Evolutionary conservation across 78 protist species (phyloP).

Genomic region (Dictyostelium brefeldianum): DNA sequence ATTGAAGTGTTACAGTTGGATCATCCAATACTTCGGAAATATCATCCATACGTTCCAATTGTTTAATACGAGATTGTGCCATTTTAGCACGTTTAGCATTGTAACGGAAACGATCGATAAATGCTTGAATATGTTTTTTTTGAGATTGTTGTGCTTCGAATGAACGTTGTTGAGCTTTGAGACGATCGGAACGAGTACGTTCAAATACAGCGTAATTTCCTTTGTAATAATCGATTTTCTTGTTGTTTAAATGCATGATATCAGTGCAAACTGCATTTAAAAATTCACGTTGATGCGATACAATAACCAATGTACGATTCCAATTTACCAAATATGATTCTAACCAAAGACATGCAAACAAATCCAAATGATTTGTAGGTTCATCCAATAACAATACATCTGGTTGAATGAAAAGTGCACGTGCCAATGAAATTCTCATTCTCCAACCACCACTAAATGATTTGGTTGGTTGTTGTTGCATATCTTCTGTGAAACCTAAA

Average conservation of each 20-base stretch:
- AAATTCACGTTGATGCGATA: constrained; percentile 95
- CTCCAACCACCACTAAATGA: constrained; percentile 96
- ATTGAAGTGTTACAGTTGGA: constrained; percentile 80
- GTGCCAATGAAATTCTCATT: constrained; percentile 94
- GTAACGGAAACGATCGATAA: constrained; percentile 91
- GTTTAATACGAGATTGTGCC: constrained; percentile 92
- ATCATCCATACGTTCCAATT: constrained; percentile 88
- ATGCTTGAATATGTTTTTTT: constrained; percentile 88
- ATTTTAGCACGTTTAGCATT: constrained; percentile 93
- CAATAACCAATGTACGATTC: constrained; percentile 84
- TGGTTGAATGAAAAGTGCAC: constrained; percentile 96
- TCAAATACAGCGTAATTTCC: constrained; percentile 95
- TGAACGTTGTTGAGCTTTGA: constrained; percentile 73
- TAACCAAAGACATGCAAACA: constrained; percentile 94
- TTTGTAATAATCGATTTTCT: constrained; percentile 87
- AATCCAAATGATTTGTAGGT: constrained; percentile 97
- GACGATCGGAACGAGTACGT: constrained; percentile 77
- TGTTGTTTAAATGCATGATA: constrained; percentile 83
- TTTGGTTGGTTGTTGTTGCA: constrained; percentile 84
- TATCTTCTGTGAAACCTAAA: constrained; percentile 91
- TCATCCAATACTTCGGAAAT: constrained; percentile 87
- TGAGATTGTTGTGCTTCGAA: constrained; percentile 89
- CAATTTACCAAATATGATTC: constrained; percentile 81
- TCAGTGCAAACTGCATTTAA: constrained; percentile 93
- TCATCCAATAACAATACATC: constrained; percentile 97